A percentile compares a stretch with the other conserved stretches of the same genome.
These are phyloP conservation scores for Vaccinium macrocarpon DNA, from an alignment of 148 eudicot genomes.

Conservation along the genomic window DNA sequence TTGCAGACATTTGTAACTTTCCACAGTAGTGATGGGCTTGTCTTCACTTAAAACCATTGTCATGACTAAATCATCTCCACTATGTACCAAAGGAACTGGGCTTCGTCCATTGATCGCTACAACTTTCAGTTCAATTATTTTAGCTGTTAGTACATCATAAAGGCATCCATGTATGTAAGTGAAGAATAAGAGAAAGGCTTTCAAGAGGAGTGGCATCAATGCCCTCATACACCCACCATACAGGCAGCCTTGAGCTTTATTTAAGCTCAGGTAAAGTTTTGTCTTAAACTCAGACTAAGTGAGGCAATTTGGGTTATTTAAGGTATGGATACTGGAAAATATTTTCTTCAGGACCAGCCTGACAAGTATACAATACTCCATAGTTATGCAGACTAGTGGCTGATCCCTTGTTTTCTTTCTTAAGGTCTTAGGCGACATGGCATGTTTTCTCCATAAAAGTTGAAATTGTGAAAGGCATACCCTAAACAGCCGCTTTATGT, in stretches of 20 bases:
- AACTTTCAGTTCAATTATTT: neutral
- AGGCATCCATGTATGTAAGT: neutral
- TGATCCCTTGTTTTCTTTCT: neutral
- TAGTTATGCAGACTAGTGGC: neutral
- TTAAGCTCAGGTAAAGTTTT: neutral
- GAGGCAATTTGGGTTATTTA: neutral
- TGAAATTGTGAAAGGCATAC: neutral
- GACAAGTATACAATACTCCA: neutral
- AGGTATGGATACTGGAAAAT: neutral
- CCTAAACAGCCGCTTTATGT: too few species aligned
- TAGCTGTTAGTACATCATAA: neutral
- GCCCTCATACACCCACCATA: neutral
- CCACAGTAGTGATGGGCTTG: neutral
- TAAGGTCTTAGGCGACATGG: neutral
- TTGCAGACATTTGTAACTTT: neutral
- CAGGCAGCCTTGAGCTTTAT: neutral
- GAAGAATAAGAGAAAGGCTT: neutral
- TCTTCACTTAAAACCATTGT: slow-evolving; percentile 3
- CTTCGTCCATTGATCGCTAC: neutral
- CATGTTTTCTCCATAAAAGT: neutral
- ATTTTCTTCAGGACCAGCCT: neutral
- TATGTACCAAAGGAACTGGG: neutral
- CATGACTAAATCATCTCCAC: neutral
- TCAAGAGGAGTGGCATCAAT: neutral
- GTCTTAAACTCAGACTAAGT: neutral